Evolutionary conservation across 1,139 yeast genomes (phyloP), one percentile per base, ranked within the genome.

Genomic region (Lipomyces yarrowii): DNA sequence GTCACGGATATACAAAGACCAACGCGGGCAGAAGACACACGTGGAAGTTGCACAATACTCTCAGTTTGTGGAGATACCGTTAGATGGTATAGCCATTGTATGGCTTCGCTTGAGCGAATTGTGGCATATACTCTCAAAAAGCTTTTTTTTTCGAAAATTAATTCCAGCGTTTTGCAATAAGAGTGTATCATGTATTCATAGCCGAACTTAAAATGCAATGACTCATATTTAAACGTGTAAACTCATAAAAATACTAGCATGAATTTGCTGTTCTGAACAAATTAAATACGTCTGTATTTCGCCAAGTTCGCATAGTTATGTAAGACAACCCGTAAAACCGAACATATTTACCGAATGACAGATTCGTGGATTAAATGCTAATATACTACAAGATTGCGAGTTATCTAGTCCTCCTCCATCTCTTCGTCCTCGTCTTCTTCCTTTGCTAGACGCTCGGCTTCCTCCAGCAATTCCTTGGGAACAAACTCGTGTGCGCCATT

Each of bases 41-140:
- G 86, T 94, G 99, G 99, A 94, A 94, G 91, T 91, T 88, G 85
- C 94, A 94, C 87, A 94, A 94, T 96, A 94, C 99, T 78, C 88
- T 94, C 82, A 90, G 96, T 78, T 86, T 94, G 85, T 94, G 99
- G 98, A 91, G 99, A 90, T 94, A 94, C 97, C 93, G 99, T 89
- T 87, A 90, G 82, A 67, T 65, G 71, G 64, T 23, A 56, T 8
- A 56, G 18, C 37, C 53, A 42, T 23, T 10, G 63, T 32, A 37
- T 26, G 39, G 26, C 37, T 30, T 18, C 13, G 51, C 48, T 13
- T 33, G 48, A 42, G 10, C 21, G 21, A 42, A 42, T 42, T n/a
- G 21, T 37, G 26, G 63, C 5, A 37, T 60, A 32, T 33, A 18
- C 59, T 62, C 26, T 35, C 35, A 55, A 48, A 59, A 23, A 30